phyloP scores from a whole-genome alignment of 345 rosid genomes.

The Iberis pinnata region DNA sequence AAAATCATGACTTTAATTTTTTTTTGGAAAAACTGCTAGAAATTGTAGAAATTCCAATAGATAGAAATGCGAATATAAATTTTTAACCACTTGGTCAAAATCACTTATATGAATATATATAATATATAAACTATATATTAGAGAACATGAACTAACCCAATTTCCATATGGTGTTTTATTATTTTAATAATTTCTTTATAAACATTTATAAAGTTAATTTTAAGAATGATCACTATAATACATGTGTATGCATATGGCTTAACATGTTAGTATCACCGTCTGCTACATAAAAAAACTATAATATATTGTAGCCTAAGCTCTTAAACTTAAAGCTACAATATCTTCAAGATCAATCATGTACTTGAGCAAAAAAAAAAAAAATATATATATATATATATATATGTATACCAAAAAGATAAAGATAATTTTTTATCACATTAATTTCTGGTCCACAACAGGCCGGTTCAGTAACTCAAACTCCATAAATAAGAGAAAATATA shows the following conservation, averaged over 20 bases:
- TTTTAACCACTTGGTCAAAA: too few species aligned
- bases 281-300: neutral
- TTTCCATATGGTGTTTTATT: neutral
- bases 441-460: too few species aligned
- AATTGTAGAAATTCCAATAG: too few species aligned
- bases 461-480: too few species aligned
- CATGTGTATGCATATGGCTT: slow-evolving; percentile 18
- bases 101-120: too few species aligned
- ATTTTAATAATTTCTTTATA: neutral
- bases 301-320: slow-evolving; percentile 5
- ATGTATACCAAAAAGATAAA: too few species aligned
- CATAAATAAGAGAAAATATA: too few species aligned
- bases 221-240: neutral
- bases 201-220: neutral
- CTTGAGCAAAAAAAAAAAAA: slow-evolving; percentile 5
- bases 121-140: neutral
- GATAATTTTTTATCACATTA: too few species aligned
- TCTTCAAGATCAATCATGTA: slow-evolving; percentile 30
- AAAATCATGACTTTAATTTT: too few species aligned
- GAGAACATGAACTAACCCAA: neutral
- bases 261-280: slow-evolving; percentile 26
- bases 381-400: too few species aligned
- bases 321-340: slow-evolving; percentile 27
- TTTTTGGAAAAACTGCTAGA: too few species aligned
- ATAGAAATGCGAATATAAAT: too few species aligned